Percentiles rank a stretch among this genome's conserved stretches.
phyloP scores from a whole-genome alignment of 441 rosid species.

The Arabidopsis hybrid region DNA sequence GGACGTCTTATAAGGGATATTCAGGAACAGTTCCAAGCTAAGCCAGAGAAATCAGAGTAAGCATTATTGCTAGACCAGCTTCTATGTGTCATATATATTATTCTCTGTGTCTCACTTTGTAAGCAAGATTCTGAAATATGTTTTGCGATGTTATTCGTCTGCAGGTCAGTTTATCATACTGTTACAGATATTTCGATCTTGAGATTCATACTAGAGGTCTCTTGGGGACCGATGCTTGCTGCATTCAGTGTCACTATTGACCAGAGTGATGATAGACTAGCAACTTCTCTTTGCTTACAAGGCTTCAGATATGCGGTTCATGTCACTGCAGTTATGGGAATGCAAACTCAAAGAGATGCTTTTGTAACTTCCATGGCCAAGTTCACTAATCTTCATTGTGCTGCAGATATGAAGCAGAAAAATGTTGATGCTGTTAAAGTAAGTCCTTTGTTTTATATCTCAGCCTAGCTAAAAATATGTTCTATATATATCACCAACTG shows the following conservation, averaged over 20 bases:
- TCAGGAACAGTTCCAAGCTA: slow-evolving; percentile 95
- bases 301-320: slow-evolving; percentile 92
- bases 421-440: slow-evolving; percentile 99
- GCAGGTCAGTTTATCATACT: slow-evolving; percentile 82
- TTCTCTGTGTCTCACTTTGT: slow-evolving; percentile 5
- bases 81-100: neutral
- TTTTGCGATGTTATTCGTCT: slow-evolving; percentile 31
- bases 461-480: neutral
- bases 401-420: slow-evolving; percentile 98
- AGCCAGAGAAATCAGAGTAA: slow-evolving; percentile 95
- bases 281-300: slow-evolving; percentile 87
- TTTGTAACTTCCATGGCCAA: slow-evolving; percentile 98
- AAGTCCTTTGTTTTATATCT: slow-evolving; percentile 31
- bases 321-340: slow-evolving; percentile 91
- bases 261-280: slow-evolving; percentile 93
- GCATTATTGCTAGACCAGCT: slow-evolving; percentile 23
- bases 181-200: slow-evolving; percentile 85
- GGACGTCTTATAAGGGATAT: slow-evolving; percentile 91
- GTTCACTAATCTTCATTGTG: slow-evolving; percentile 97
- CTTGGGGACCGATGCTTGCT: slow-evolving; percentile 99
- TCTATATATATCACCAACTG: neutral
- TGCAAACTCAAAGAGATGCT: slow-evolving; percentile 99
- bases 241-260: slow-evolving; percentile 96
- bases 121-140: neutral
- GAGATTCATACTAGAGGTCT: slow-evolving; percentile 97